These are phyloP conservation scores for Pseudodiploospora longispora DNA, from an alignment of 2,329 filamentous ascomycete genomes.

Conservation along the genomic window DNA sequence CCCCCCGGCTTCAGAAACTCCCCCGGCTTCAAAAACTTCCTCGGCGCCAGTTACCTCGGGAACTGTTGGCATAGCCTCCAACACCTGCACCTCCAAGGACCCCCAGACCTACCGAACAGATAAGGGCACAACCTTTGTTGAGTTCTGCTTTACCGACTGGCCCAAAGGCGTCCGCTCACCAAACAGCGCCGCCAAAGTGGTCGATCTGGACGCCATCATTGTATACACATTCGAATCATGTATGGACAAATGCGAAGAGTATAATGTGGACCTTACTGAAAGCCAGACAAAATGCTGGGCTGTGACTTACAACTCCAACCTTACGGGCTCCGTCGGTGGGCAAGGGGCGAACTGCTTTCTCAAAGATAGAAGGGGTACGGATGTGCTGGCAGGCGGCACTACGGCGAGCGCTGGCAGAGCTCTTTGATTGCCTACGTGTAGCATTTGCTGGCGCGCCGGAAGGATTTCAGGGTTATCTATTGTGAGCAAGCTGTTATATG, in stretches of 20 bases:
- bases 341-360: slow-evolving; percentile 13
- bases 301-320: slow-evolving; percentile 13
- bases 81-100: slow-evolving; percentile 9
- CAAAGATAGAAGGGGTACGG: slow-evolving; percentile 10
- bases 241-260: slow-evolving; percentile 12
- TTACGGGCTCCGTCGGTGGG: slow-evolving; percentile 9
- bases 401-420: too few relatives aligned
- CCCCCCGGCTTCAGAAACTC: background rate
- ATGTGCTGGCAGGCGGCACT: too few relatives aligned
- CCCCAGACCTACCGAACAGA: slow-evolving; percentile 7
- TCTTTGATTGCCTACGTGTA: too few relatives aligned
- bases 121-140: slow-evolving; percentile 6
- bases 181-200: slow-evolving; percentile 10
- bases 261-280: slow-evolving; percentile 1
- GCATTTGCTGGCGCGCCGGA: too few relatives aligned
- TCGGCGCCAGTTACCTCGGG: slow-evolving; percentile 6
- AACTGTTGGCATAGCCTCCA: slow-evolving; percentile 7
- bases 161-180: slow-evolving; percentile 1
- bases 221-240: slow-evolving; percentile 14
- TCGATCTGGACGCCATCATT: slow-evolving; percentile 7
- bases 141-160: slow-evolving; percentile 17
- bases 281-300: slow-evolving; percentile 6
- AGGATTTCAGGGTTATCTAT: too few relatives aligned
- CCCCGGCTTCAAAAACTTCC: background rate
- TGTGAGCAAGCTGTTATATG: too few relatives aligned